Base-by-base conservation (phyloP, 805 yeast species). In the Candida golubevii region DNA sequence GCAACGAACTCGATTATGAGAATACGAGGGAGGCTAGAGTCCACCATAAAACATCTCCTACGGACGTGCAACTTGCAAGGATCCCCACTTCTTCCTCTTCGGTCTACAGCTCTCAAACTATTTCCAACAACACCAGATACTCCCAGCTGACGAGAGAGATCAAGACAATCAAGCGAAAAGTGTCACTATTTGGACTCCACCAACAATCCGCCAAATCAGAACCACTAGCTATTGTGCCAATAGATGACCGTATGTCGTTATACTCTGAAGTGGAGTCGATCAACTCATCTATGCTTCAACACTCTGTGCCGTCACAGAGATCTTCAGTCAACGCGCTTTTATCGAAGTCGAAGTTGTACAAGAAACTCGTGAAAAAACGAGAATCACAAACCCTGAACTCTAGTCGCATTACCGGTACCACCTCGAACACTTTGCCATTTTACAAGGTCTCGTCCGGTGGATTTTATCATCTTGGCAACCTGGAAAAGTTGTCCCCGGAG, bases 321-420 rank as follows among this genome's bases (percentile, higher is more conserved):
- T 42, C 43, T 15, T 47, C 39, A 34, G 43, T 59, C 26, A 59
- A 59, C 42, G 44, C 52, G 13, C 42, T 64, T 23, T 53, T 64
- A 26, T 52, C 67, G 13, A 70, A 69, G 44, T 61, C 72, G 4
- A 58, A 59, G 46, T 54, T 70, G 33, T 70, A 69, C 48, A 63
- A 62, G 46, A 62, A 63, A 43, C 52, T 69, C 23, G 68, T 61
- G 46, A 67, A 65, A 42, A 59, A 65, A 41, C 54, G 74, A 6
- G 73, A 69, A 36, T 68, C 65, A 61, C 50, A 61, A 8, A 29
- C 44, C 7, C 53, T 43, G 55, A 36, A 28, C 8, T n/a, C 44
- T 14, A 47, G 51, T 35, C 41, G 48, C 9, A 48, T 57, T 4
- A 54, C 40, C 34, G 12, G 47, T 23, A 26, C 44, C 26, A 49